phyloP scores from a whole-genome alignment of 108 stramenopile species.

The Cyclotella baltica region DNA sequence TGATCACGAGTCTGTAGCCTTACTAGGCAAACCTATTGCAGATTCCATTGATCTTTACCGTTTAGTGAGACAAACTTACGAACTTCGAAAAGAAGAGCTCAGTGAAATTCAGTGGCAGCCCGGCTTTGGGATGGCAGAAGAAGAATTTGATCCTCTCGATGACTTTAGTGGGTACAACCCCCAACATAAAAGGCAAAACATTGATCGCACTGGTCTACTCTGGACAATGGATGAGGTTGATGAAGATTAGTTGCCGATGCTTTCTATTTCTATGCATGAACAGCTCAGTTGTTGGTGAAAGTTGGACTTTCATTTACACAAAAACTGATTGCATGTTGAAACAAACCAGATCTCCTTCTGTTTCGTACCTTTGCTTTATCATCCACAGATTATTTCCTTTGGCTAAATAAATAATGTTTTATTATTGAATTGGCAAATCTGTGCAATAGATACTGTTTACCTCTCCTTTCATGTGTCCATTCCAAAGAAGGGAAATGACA shows the following conservation, averaged over 20 bases:
- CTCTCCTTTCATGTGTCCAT: too few relatives aligned
- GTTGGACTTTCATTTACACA: too few relatives aligned
- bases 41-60: slow-evolving; percentile 21
- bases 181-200: slow-evolving; percentile 1
- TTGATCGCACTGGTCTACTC: slow-evolving; percentile 19
- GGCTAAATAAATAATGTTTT: too few relatives aligned
- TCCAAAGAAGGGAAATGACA: too few relatives aligned
- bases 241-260: not conserved
- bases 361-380: too few relatives aligned
- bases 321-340: too few relatives aligned
- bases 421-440: too few relatives aligned
- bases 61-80: slow-evolving; percentile 11
- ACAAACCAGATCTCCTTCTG: too few relatives aligned
- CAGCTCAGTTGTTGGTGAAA: too few relatives aligned
- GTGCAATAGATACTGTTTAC: too few relatives aligned
- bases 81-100: slow-evolving; percentile 4
- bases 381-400: too few relatives aligned
- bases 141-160: slow-evolving; percentile 11
- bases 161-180: slow-evolving; percentile 26
- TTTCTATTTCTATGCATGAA: too few relatives aligned
- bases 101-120: slow-evolving; percentile 28
- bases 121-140: slow-evolving; percentile 16
- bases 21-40: slow-evolving; percentile 24
- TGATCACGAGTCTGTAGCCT: slow-evolving; percentile 18
- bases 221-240: slow-evolving; percentile 2